Evolutionary conservation across 805 yeast genomes (phyloP), one percentile per base, ranked within the genome.

Genomic region (Suhomyces sp.): DNA sequence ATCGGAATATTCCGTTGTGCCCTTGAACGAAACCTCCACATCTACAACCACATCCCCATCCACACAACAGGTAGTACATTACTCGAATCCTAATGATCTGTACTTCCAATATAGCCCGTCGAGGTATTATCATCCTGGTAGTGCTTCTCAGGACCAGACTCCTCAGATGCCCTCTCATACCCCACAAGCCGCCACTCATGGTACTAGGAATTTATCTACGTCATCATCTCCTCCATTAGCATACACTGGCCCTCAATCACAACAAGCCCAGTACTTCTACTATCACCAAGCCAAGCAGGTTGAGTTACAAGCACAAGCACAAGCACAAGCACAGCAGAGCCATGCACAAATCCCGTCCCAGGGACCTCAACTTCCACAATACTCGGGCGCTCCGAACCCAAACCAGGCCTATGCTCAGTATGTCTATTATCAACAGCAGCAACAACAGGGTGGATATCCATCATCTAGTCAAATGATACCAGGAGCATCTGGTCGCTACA

Each of bases 171-270:
- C n/a, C n/a, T n/a, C n/a, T n/a, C n/a, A n/a, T n/a, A n/a, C n/a
- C n/a, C n/a, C n/a, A n/a, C n/a, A n/a, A n/a, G n/a, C n/a, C n/a
- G n/a, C n/a, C n/a, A n/a, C n/a, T n/a, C n/a, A n/a, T n/a, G n/a
- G n/a, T n/a, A n/a, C n/a, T n/a, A 33, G 33, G 17, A 31, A 22
- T n/a, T 7, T 23, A 17, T 31, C 33, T 15, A 33, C 19, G 25
- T 7, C 25, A n/a, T 25, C 36, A 2, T 26, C 36, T 5, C 36
- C 36, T 4, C 26, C 21, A 18, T 7, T 33, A 14, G 30, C 35
- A 19, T 19, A 14, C n/a, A 10, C 25, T 14, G 9, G 15, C 10
- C 32, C 19, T 8, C 23, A 16, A 13, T 16, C 25, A n/a, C 19
- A 7, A 4, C 32, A 9, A 14, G 24, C 34, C 12, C 35, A 24